Evolutionary conservation across 2,329 filamentous ascomycete species (phyloP).

Genomic region (Tolypocladium ovalisporum): DNA sequence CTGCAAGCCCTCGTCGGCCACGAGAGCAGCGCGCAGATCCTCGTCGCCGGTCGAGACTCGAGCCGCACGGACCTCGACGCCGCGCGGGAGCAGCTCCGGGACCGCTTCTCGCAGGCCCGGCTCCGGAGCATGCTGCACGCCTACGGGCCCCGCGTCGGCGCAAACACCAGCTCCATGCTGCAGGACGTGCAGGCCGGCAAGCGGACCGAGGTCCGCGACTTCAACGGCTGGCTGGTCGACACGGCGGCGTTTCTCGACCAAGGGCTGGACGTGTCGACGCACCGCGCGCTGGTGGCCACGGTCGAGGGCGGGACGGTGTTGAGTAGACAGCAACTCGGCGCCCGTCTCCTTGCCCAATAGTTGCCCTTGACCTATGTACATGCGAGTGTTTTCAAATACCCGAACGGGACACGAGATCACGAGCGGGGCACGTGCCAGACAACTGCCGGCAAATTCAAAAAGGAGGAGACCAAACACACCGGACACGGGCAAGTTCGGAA

Average conservation of each 20-base stretch:
- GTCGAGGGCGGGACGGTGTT: constrained; percentile 26
- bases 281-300: constrained; percentile 30
- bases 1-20: constrained; percentile 58
- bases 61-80: background rate
- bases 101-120: constrained; percentile 28
- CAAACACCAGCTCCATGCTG: constrained; percentile 52
- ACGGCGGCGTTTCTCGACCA: constrained; percentile 27
- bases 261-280: constrained; percentile 21
- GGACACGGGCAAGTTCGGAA: background rate
- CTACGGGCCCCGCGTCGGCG: constrained; percentile 34
- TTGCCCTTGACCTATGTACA: background rate
- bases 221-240: constrained; percentile 48
- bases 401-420: background rate
- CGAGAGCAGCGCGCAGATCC: constrained; percentile 29
- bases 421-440: too few relatives aligned
- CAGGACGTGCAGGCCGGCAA: constrained; percentile 44
- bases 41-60: constrained; percentile 9
- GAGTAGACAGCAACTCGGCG: constrained; percentile 21
- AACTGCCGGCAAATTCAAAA: background rate
- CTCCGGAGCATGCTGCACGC: constrained; percentile 35
- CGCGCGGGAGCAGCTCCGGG: constrained; percentile 1
- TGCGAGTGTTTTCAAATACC: too few relatives aligned
- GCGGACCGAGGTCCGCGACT: constrained; percentile 43
- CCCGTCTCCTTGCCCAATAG: constrained; percentile 10
- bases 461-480: background rate